A percentile compares a stretch with the other conserved stretches of the same genome.
phyloP scores from a whole-genome alignment of 2,329 filamentous ascomycete genomes.

The Metarhizium rileyi region DNA sequence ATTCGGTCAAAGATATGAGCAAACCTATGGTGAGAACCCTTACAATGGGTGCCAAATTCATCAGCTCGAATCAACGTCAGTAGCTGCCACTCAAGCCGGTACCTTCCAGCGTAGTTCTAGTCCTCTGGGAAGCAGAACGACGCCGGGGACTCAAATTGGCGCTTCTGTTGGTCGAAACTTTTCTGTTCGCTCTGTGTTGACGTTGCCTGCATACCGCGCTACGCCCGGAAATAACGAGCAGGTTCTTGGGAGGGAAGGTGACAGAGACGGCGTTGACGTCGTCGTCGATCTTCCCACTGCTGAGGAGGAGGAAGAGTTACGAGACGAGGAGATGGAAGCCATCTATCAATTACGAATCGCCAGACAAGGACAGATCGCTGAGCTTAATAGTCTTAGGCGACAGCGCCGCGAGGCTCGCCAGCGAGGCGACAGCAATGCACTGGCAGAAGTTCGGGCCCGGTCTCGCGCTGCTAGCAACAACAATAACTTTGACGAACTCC shows the following conservation, averaged over 20 bases:
- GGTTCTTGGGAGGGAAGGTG: constrained; percentile 79
- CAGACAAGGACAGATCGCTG: constrained; percentile 63
- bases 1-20: constrained; percentile 19
- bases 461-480: constrained; percentile 36
- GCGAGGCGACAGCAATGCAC: constrained; percentile 56
- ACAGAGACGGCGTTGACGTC: constrained; percentile 82
- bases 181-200: constrained; percentile 88
- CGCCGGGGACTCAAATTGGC: constrained; percentile 18
- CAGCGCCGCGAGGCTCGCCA: constrained; percentile 62
- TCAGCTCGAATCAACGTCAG: constrained; percentile 14
- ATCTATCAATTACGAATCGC: constrained; percentile 81
- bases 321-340: constrained; percentile 87
- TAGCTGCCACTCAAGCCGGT: constrained; percentile 5
- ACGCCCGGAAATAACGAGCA: constrained; percentile 67
- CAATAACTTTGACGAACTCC: constrained; percentile 50
- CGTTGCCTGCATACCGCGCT: constrained; percentile 73
- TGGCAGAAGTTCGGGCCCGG: constrained; percentile 56
- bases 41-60: constrained; percentile 13
- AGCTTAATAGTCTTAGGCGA: constrained; percentile 66
- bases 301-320: constrained; percentile 66
- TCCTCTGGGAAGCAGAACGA: constrained; percentile 9
- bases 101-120: constrained; percentile 1
- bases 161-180: constrained; percentile 65
- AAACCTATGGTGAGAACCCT: constrained; percentile 21
- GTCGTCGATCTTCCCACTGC: constrained; percentile 76